These are phyloP conservation scores for Kwoniella shivajii DNA, from an alignment of 1,284 basidiomycete species.

Conservation along the genomic window DNA sequence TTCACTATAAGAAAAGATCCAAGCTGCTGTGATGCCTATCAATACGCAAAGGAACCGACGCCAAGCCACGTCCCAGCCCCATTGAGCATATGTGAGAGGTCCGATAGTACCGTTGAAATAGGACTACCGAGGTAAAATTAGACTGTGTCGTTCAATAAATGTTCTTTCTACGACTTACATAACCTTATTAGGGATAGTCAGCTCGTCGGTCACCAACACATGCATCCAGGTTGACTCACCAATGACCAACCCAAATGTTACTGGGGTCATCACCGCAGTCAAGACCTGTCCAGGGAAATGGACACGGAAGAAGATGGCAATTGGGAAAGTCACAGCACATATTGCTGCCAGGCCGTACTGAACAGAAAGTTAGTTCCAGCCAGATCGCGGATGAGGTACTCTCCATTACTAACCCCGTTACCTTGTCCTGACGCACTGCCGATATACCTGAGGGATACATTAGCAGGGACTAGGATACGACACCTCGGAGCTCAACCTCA, in stretches of 20 bases:
- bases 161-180: slow-evolving; percentile 20
- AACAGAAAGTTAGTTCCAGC: neutral
- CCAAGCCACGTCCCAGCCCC: slow-evolving; percentile 58
- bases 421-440: slow-evolving; percentile 67
- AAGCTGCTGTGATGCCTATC: slow-evolving; percentile 49
- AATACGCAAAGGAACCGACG: slow-evolving; percentile 53
- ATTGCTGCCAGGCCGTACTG: slow-evolving; percentile 71
- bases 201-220: neutral
- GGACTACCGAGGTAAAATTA: slow-evolving; percentile 23
- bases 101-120: slow-evolving; percentile 47
- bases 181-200: slow-evolving; percentile 15
- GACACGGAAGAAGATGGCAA: slow-evolving; percentile 62
- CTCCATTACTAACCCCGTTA: slow-evolving; percentile 60
- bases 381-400: neutral
- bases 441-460: slow-evolving; percentile 64
- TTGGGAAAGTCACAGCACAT: slow-evolving; percentile 68
- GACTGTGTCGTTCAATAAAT: neutral
- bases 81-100: slow-evolving; percentile 45
- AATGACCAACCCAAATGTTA: slow-evolving; percentile 69
- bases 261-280: slow-evolving; percentile 67
- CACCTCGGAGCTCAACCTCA: slow-evolving; percentile 63
- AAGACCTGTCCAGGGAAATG: slow-evolving; percentile 67
- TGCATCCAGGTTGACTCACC: slow-evolving; percentile 49
- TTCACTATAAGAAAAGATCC: slow-evolving; percentile 46
- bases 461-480: slow-evolving; percentile 5